Conservation (phyloP, 352 stramenopile species). For the Phytophthora pistaciae region DNA sequence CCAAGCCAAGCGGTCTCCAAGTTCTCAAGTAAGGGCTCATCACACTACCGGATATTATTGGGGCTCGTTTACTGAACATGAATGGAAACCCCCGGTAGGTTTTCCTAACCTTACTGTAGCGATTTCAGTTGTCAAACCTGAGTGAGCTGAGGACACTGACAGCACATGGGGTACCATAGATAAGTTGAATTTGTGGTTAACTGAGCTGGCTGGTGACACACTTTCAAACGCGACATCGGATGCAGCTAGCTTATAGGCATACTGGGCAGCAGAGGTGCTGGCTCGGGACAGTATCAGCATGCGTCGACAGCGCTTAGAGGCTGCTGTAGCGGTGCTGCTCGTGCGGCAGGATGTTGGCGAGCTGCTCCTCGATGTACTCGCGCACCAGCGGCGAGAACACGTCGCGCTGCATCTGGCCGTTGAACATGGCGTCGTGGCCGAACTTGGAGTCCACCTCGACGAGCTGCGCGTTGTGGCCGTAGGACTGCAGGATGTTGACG, state of each 20-base stretch:
- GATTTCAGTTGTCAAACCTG: too few relatives aligned
- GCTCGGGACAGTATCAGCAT: not conserved
- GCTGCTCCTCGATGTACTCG: conserved; percentile 1
- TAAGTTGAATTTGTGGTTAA: not conserved
- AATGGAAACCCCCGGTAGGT: not conserved
- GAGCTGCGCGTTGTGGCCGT: not conserved
- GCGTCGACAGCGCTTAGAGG: not conserved
- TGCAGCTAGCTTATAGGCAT: not conserved
- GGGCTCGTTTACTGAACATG: too few relatives aligned
- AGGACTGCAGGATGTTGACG: not conserved
- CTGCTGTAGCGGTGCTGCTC: conserved; percentile 1
- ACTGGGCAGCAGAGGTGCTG: not conserved
- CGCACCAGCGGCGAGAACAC: not conserved
- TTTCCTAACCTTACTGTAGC: too few relatives aligned
- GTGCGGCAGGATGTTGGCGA: not conserved
- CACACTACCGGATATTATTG: too few relatives aligned
- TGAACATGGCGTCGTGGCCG: not conserved
- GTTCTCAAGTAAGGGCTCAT: too few relatives aligned
- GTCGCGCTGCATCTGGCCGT: not conserved
- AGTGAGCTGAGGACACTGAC: not conserved
- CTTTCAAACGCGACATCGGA: not conserved
- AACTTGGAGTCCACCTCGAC: not conserved
- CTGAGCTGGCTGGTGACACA: not conserved
- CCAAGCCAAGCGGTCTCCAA: too few relatives aligned
- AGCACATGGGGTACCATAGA: not conserved